phyloP scores from a whole-genome alignment of 2,329 filamentous ascomycete genomes.

The Aspergillus sp. region DNA sequence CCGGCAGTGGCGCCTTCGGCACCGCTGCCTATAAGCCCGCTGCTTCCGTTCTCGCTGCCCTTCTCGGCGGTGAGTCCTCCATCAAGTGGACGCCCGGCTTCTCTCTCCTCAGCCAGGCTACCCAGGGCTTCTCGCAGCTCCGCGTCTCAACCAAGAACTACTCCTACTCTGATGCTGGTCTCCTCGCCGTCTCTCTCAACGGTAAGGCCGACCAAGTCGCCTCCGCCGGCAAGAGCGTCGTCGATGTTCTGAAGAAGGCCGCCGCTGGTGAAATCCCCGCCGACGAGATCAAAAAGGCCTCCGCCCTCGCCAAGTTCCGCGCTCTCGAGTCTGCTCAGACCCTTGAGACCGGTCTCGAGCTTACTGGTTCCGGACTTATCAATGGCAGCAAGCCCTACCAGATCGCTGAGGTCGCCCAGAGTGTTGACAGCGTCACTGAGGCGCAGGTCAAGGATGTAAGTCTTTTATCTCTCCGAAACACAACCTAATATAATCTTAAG shows the following conservation, averaged over 20 bases:
- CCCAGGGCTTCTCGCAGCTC: constrained; percentile 64
- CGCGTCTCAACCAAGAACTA: constrained; percentile 73
- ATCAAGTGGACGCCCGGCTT: constrained; percentile 98
- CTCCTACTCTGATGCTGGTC: constrained; percentile 90
- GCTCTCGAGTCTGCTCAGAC: constrained; percentile 80
- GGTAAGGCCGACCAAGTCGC: constrained; percentile 73
- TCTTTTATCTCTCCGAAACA: constrained; percentile 19
- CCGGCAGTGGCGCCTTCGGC: constrained; percentile 75
- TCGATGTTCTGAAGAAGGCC: constrained; percentile 79
- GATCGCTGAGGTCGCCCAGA: constrained; percentile 75
- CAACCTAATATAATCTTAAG: neutral
- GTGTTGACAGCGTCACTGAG: constrained; percentile 75
- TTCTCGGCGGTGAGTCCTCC: constrained; percentile 84
- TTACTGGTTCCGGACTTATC: constrained; percentile 81
- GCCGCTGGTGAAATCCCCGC: constrained; percentile 72
- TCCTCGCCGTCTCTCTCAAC: constrained; percentile 78
- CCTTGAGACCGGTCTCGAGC: constrained; percentile 72
- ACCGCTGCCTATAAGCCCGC: constrained; percentile 80
- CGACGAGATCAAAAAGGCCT: constrained; percentile 88
- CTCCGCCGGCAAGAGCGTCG: constrained; percentile 71
- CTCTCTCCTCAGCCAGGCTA: constrained; percentile 81
- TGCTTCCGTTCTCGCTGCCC: constrained; percentile 78
- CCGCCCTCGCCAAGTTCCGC: constrained; percentile 90
- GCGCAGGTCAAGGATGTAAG: constrained; percentile 84
- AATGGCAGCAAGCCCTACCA: constrained; percentile 81